These are phyloP conservation scores for Diaporthe destruens DNA, from an alignment of 2,329 filamentous ascomycete species.

Conservation along the genomic window DNA sequence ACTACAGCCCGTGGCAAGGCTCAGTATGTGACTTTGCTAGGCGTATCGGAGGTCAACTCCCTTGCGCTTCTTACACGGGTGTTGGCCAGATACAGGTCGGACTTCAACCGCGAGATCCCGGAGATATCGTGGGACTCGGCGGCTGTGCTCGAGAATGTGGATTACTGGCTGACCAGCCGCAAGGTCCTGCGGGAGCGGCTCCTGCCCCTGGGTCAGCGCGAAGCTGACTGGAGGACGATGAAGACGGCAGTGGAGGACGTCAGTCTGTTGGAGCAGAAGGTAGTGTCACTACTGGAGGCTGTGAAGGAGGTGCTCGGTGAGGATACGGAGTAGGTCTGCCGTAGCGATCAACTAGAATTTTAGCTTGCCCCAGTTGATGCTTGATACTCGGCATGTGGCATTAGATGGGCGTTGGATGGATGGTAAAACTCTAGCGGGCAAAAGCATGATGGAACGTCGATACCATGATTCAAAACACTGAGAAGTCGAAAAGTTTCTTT, in stretches of 20 bases:
- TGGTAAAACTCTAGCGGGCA: slow-evolving; percentile 33
- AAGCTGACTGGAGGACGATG: slow-evolving; percentile 71
- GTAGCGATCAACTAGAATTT: not conserved
- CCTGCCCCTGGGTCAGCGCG: slow-evolving; percentile 78
- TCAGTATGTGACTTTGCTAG: slow-evolving; percentile 78
- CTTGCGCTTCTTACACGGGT: slow-evolving; percentile 82
- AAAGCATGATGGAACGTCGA: slow-evolving; percentile 37
- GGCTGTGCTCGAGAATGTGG: slow-evolving; percentile 82
- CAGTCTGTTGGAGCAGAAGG: slow-evolving; percentile 80
- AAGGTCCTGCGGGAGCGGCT: slow-evolving; percentile 79
- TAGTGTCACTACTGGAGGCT: slow-evolving; percentile 76
- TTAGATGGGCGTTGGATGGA: slow-evolving; percentile 39
- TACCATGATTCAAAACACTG: slow-evolving; percentile 36
- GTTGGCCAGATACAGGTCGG: slow-evolving; percentile 73
- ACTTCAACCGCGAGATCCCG: slow-evolving; percentile 79
- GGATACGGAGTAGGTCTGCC: slow-evolving; percentile 56
- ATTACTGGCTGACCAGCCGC: slow-evolving; percentile 81
- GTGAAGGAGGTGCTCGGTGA: slow-evolving; percentile 68
- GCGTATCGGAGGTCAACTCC: slow-evolving; percentile 82
- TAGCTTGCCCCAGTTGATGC: slow-evolving; percentile 9
- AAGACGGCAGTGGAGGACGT: slow-evolving; percentile 60
- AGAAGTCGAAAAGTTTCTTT: not conserved
- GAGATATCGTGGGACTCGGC: slow-evolving; percentile 81
- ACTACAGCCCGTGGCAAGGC: slow-evolving; percentile 62
- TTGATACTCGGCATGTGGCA: slow-evolving; percentile 31